These are phyloP conservation scores for Tylopilus subfusipes DNA, from an alignment of 768 basidiomycete genomes.

Conservation along the genomic window DNA sequence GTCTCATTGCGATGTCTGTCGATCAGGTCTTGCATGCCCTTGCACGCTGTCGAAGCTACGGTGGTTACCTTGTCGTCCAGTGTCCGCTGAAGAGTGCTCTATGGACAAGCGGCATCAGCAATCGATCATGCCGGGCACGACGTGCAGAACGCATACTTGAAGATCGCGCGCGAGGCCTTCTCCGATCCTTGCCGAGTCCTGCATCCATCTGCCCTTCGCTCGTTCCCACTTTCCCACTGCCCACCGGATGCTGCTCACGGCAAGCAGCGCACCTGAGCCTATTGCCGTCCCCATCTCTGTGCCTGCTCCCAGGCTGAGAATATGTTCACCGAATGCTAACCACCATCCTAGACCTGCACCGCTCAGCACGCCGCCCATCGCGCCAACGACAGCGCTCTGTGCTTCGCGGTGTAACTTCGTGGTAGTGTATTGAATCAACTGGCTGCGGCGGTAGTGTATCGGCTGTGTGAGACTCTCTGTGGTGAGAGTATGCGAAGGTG, in stretches of 20 bases:
- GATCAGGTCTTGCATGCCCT: slow-evolving; percentile 41
- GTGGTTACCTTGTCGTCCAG: slow-evolving; percentile 52
- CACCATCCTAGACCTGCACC: slow-evolving; percentile 60
- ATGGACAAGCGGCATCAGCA: slow-evolving; percentile 1
- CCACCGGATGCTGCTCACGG: slow-evolving; percentile 54
- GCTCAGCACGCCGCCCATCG: slow-evolving; percentile 44
- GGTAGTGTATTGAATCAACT: slow-evolving; percentile 55
- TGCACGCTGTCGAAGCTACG: slow-evolving; percentile 49
- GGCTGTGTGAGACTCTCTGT: slow-evolving; percentile 48
- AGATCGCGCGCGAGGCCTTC: slow-evolving; percentile 64
- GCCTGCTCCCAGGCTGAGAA: slow-evolving; percentile 32
- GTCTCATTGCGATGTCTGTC: slow-evolving; percentile 44
- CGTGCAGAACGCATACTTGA: slow-evolving; percentile 39
- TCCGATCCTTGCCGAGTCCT: slow-evolving; percentile 60
- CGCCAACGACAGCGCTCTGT: slow-evolving; percentile 52
- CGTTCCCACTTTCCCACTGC: slow-evolving; percentile 65
- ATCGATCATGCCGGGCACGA: background rate
- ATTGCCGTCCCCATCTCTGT: slow-evolving; percentile 56
- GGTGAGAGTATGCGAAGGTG: slow-evolving; percentile 44
- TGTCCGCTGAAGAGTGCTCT: slow-evolving; percentile 47
- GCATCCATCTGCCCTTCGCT: slow-evolving; percentile 63
- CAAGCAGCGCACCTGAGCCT: slow-evolving; percentile 54
- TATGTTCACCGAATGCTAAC: slow-evolving; percentile 39
- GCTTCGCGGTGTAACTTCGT: slow-evolving; percentile 59
- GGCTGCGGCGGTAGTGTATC: slow-evolving; percentile 46